Percentiles rank a stretch among this genome's conserved stretches.
Conservation (phyloP, 441 rosid species). For the Gossypium trilobum region DNA sequence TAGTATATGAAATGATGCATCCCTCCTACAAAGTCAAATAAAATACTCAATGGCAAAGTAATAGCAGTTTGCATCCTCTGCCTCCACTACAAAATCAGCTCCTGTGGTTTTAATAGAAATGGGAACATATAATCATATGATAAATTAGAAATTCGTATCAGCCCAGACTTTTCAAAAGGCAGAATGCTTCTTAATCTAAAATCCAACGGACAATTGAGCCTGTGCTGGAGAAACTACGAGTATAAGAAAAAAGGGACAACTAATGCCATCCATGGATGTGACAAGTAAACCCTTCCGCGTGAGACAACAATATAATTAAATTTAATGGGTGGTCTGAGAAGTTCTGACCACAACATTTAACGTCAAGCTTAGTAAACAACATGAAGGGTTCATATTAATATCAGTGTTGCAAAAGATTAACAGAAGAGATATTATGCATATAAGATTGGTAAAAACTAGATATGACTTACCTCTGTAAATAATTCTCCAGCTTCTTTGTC, state of each 20-base stretch:
- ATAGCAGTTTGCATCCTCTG: neutral
- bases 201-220: neutral
- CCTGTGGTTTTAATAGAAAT: neutral
- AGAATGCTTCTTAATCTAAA: neutral
- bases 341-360: neutral
- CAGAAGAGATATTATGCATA: neutral
- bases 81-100: neutral
- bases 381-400: neutral
- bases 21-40: neutral
- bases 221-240: neutral
- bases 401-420: neutral
- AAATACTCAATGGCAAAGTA: neutral
- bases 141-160: neutral
- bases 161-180: neutral
- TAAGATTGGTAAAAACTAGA: neutral
- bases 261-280: neutral
- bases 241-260: neutral
- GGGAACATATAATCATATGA: neutral
- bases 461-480: conserved; percentile 36
- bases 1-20: neutral
- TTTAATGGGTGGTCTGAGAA: neutral
- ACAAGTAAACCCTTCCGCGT: neutral
- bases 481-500: conserved; percentile 50
- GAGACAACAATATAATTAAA: conserved; percentile 1
- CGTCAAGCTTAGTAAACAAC: neutral